Base-by-base conservation (phyloP, 306 rosid species). In the Cyamopsis tetragonoloba region DNA sequence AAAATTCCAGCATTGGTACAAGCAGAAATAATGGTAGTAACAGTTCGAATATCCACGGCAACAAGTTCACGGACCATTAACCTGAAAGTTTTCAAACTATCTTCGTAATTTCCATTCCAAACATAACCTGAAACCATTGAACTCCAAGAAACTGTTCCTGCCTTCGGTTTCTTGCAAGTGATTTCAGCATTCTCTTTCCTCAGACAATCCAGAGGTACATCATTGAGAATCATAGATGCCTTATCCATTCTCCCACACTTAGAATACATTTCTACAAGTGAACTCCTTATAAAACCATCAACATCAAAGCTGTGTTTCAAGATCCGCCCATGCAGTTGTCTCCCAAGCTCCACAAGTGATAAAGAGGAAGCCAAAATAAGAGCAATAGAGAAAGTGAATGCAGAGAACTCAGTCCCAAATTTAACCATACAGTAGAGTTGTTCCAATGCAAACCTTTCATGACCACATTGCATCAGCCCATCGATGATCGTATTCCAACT, bases 401-500 rank as follows among this genome's bases (percentile, higher is more conserved):
- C 66, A 66, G 84, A 62, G 41, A 92, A 77, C 50, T 76, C 63
- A 14, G 78, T 50, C 65, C 87, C 83, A 46, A 23, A 72, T 37
- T 51, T 62, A 60, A 80, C 89, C 98, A 92, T 89, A 78, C 71
- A 72, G 46, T 72, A 78, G 30, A 92, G 88, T 20, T 77, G 84
- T 43, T 85, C 85, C 81, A 92, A 23, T 1, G 95, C 91, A 35
- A 15, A 38, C 69, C 60, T 62, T 28, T 75, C 84, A 55, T 68
- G 38, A 66, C 95, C 89, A 63, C 81, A 76, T 66, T 65, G 87
- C 82, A 82, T 78, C 72, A 92, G 71, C 66, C 96, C 98, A 43
- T 84, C 85, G 18, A 92, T 71, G 31, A 92, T 66, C 20, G 87
- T 87, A 72, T 89, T 89, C 98, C 98, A 92, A 79, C 89, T 92